Evolutionary conservation across 768 basidiomycete genomes (phyloP).

Genomic region (Daedaleopsis sinensis): DNA sequence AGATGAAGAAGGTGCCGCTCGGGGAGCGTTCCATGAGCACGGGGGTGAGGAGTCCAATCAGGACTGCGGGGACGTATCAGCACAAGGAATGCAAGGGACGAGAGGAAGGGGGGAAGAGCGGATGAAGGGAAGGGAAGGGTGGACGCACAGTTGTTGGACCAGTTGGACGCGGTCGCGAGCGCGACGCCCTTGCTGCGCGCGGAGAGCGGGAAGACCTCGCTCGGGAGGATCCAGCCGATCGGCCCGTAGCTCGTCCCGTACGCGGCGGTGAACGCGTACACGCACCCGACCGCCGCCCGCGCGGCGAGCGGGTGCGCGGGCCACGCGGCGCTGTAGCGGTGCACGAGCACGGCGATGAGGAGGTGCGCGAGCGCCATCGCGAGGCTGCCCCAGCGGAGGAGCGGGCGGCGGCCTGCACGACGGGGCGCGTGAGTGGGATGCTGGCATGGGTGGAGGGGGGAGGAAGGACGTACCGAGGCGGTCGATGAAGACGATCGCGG

Average conservation of each 20-base stretch:
- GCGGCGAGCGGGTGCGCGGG: slow-evolving; percentile 55
- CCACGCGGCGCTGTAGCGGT: slow-evolving; percentile 60
- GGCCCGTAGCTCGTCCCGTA: slow-evolving; percentile 82
- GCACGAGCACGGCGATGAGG: slow-evolving; percentile 64
- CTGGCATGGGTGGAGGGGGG: neutral
- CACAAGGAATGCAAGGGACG: neutral
- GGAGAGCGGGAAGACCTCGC: slow-evolving; percentile 81
- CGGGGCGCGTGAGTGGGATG: neutral
- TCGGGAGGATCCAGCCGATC: slow-evolving; percentile 82
- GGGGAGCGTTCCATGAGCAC: slow-evolving; percentile 63
- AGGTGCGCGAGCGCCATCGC: slow-evolving; percentile 70
- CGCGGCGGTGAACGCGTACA: slow-evolving; percentile 76
- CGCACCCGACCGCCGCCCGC: slow-evolving; percentile 71
- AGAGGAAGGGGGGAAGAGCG: neutral
- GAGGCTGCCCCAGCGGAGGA: slow-evolving; percentile 64
- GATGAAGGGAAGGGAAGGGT: neutral
- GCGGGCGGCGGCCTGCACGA: slow-evolving; percentile 59
- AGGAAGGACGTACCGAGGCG: slow-evolving; percentile 44
- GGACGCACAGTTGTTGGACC: slow-evolving; percentile 70
- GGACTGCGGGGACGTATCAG: slow-evolving; percentile 46
- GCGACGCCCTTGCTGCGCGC: slow-evolving; percentile 83
- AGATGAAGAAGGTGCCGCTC: slow-evolving; percentile 71
- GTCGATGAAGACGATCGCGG: slow-evolving; percentile 74
- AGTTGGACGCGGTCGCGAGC: slow-evolving; percentile 83
- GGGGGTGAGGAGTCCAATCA: slow-evolving; percentile 77